phyloP scores from a whole-genome alignment of 805 yeast genomes.

The Wickerhamomyces tratensis region DNA sequence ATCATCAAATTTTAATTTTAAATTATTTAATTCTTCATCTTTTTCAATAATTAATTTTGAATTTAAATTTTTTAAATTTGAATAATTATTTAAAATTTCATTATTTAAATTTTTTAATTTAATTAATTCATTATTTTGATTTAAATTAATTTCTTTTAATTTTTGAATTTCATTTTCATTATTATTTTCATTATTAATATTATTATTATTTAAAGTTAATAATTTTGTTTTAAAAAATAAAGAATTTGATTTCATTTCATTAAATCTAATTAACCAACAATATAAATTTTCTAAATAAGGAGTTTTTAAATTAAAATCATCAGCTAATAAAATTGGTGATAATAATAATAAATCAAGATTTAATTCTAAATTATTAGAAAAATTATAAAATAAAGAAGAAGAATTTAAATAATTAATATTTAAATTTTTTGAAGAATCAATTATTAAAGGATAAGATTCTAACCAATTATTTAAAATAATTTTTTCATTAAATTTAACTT shows the following conservation, averaged over 20 bases:
- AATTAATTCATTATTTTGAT: neutral
- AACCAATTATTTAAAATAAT: constrained; percentile 47
- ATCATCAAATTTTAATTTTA: neutral
- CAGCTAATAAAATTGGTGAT: constrained; percentile 86
- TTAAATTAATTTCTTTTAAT: constrained; percentile 1
- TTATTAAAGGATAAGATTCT: constrained; percentile 27
- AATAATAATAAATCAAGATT: constrained; percentile 69
- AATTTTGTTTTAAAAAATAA: constrained; percentile 16
- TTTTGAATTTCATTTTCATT: constrained; percentile 4
- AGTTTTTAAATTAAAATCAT: constrained; percentile 75
- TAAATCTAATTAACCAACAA: constrained; percentile 47
- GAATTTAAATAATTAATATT: constrained; percentile 26
- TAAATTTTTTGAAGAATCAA: neutral
- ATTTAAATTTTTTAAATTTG: neutral
- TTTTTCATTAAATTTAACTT: constrained; percentile 33
- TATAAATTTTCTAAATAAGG: constrained; percentile 86
- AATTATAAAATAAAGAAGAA: constrained; percentile 61
- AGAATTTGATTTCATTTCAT: constrained; percentile 15
- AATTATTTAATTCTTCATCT: neutral
- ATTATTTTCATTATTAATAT: neutral
- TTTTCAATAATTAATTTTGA: constrained; percentile 1
- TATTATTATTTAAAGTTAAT: constrained; percentile 1
- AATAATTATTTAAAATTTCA: neutral
- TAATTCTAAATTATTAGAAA: constrained; percentile 43
- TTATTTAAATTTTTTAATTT: neutral